Percentiles rank a stretch among this genome's conserved stretches.
phyloP scores from a whole-genome alignment of 306 rosid genomes.

The Casuarina equisetifolia region DNA sequence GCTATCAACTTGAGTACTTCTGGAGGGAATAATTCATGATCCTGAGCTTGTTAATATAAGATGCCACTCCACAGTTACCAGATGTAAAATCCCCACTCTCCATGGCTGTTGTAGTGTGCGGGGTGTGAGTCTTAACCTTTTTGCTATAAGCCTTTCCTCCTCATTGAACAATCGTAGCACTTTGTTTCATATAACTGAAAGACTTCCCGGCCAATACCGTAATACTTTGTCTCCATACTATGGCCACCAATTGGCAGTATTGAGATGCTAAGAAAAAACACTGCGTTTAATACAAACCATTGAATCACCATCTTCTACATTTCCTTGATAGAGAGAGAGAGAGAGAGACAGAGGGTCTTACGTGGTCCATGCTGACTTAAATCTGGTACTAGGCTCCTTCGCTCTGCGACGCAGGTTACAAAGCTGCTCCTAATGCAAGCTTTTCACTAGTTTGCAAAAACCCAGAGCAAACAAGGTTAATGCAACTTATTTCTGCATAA shows the following conservation, averaged over 20 bases:
- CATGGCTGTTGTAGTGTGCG: conserved; percentile 65
- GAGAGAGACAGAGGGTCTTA: conserved; percentile 6
- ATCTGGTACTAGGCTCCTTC: conserved; percentile 30
- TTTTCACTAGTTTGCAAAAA: conserved; percentile 48
- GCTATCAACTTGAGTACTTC: conserved; percentile 41
- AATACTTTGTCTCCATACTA: conserved; percentile 7
- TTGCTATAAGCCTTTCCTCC: conserved; percentile 69
- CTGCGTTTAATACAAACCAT: neutral
- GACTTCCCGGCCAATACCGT: conserved; percentile 53
- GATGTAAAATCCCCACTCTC: conserved; percentile 56
- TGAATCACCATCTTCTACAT: too few relatives aligned
- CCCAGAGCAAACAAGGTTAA: conserved; percentile 65
- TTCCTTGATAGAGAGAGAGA: too few relatives aligned
- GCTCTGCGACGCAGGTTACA: conserved; percentile 30
- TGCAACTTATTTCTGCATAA: conserved; percentile 60
- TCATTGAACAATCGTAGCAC: conserved; percentile 59
- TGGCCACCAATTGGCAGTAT: conserved; percentile 60
- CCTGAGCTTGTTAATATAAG: conserved; percentile 33
- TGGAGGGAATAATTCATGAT: conserved; percentile 43
- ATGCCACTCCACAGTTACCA: conserved; percentile 9
- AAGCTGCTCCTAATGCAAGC: conserved; percentile 40
- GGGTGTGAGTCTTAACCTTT: conserved; percentile 21
- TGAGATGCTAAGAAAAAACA: conserved; percentile 31
- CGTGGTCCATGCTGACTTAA: conserved; percentile 42
- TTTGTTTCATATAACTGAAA: conserved; percentile 29